Evolutionary conservation across 2,329 filamentous ascomycete species (phyloP).

Genomic region (Colletotrichum cordylinicola): DNA sequence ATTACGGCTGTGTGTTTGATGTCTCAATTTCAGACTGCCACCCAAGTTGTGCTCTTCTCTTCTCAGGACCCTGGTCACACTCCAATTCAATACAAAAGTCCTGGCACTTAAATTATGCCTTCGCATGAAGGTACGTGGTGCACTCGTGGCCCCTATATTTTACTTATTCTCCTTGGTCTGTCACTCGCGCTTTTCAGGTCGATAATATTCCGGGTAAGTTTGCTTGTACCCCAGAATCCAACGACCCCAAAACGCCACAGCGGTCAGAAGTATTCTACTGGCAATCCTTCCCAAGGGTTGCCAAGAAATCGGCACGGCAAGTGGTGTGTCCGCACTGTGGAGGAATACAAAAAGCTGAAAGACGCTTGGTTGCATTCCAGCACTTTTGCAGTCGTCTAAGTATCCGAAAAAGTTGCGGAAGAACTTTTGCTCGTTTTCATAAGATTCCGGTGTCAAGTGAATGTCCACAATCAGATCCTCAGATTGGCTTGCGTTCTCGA

Average conservation of each 20-base stretch:
- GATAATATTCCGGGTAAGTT: slow-evolving; percentile 23
- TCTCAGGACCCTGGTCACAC: background rate
- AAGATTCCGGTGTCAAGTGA: slow-evolving; percentile 25
- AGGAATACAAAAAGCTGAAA: slow-evolving; percentile 30
- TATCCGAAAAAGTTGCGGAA: slow-evolving; percentile 32
- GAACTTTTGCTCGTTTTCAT: slow-evolving; percentile 27
- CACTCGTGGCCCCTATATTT: background rate
- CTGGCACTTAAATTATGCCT: background rate
- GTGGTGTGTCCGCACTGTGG: slow-evolving; percentile 25
- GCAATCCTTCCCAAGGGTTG: slow-evolving; percentile 5
- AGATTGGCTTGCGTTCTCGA: slow-evolving; percentile 27
- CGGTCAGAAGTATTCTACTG: slow-evolving; percentile 14
- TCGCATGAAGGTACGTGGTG: background rate
- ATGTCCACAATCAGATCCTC: slow-evolving; percentile 27
- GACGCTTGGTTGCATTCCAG: slow-evolving; percentile 21
- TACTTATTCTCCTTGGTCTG: background rate
- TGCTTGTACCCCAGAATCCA: slow-evolving; percentile 18
- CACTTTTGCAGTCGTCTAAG: slow-evolving; percentile 27
- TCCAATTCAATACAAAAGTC: background rate
- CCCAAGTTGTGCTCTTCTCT: background rate
- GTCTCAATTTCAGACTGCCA: background rate
- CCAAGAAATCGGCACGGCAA: slow-evolving; percentile 25
- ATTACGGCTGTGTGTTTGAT: background rate
- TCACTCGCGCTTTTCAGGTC: slow-evolving; percentile 6
- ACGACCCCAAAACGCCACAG: slow-evolving; percentile 8